Percentiles rank a stretch among this genome's conserved stretches.
These are phyloP conservation scores for Lachnellula subtilissima DNA, from an alignment of 2,329 filamentous ascomycete species.

Conservation along the genomic window DNA sequence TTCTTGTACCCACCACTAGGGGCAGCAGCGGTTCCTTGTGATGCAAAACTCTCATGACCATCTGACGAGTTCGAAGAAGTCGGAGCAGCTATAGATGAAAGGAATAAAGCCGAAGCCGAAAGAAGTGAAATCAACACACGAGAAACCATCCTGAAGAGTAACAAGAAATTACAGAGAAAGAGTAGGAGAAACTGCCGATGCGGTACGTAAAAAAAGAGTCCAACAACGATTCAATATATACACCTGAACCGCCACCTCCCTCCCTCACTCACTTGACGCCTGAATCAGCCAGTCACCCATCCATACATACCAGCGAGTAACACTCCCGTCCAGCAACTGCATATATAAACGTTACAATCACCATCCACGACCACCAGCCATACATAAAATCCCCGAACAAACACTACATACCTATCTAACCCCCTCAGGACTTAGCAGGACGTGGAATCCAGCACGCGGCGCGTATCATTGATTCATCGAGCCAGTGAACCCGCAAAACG, in stretches of 20 bases:
- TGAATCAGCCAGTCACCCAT: not conserved
- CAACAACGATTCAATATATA: not conserved
- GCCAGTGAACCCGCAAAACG: not conserved
- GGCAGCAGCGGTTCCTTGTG: not conserved
- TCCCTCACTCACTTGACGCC: not conserved
- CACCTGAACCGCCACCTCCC: not conserved
- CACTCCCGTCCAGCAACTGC: not conserved
- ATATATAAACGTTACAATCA: not conserved
- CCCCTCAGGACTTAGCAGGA: too few relatives aligned
- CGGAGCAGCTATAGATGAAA: not conserved
- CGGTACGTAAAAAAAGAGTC: not conserved
- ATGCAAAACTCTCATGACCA: not conserved
- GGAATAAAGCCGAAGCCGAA: not conserved
- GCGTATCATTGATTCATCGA: not conserved
- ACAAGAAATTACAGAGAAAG: not conserved
- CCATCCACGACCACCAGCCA: not conserved
- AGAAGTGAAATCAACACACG: not conserved
- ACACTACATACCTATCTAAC: too few relatives aligned
- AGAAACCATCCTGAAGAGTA: not conserved
- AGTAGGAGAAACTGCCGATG: not conserved
- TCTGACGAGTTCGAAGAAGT: not conserved
- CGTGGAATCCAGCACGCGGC: not conserved
- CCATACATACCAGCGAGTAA: not conserved
- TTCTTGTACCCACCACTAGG: constrained; percentile 7
- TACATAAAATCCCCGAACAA: not conserved